Percentiles rank a stretch among this genome's conserved stretches.
phyloP scores from a whole-genome alignment of 768 basidiomycete species.

The Tylopilus sp. region DNA sequence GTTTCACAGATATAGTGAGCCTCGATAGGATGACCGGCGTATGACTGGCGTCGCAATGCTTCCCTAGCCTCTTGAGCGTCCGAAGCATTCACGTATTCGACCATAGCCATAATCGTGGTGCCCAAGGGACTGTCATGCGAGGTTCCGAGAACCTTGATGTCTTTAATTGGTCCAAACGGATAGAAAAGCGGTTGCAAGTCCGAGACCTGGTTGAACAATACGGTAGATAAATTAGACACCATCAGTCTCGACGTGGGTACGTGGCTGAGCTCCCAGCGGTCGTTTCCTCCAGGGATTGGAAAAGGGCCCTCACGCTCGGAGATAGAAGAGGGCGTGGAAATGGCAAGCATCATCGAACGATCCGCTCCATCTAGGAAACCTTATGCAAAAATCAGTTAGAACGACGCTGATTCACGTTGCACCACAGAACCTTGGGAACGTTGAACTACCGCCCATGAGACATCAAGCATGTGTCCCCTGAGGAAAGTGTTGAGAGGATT shows the following conservation, averaged over 20 bases:
- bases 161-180: constrained; percentile 68
- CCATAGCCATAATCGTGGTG: constrained; percentile 52
- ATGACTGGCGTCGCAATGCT: constrained; percentile 57
- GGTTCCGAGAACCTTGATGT: constrained; percentile 48
- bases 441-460: constrained; percentile 87
- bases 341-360: constrained; percentile 60
- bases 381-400: constrained; percentile 24
- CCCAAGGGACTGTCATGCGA: constrained; percentile 30
- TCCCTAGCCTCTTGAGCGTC: constrained; percentile 66
- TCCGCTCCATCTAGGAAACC: constrained; percentile 83
- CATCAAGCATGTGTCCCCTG: constrained; percentile 73
- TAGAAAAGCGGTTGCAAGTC: constrained; percentile 72
- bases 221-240: constrained; percentile 60
- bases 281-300: constrained; percentile 20
- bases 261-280: constrained; percentile 33
- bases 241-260: constrained; percentile 51
- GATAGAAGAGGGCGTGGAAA: constrained; percentile 38
- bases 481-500: constrained; percentile 1
- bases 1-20: constrained; percentile 35
- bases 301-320: constrained; percentile 25
- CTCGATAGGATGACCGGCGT: constrained; percentile 45
- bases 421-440: constrained; percentile 64
- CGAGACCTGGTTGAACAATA: constrained; percentile 62
- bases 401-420: background rate
- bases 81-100: constrained; percentile 55